Conservation (phyloP, 1,284 basidiomycete genomes). For the Ustilago trichophora region DNA sequence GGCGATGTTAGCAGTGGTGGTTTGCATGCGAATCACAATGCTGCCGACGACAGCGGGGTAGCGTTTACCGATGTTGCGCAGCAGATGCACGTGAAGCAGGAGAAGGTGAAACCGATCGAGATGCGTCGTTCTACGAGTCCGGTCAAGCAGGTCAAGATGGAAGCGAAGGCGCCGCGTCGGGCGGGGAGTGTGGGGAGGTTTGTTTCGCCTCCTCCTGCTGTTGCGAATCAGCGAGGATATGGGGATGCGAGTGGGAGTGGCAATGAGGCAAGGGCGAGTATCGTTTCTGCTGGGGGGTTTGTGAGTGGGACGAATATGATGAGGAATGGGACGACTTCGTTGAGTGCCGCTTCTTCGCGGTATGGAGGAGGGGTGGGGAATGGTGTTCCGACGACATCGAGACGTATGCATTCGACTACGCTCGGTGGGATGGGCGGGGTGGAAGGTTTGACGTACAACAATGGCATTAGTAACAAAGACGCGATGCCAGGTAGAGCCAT, state of each 20-base stretch:
- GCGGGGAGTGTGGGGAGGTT: constrained; percentile 46
- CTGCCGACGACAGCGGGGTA: constrained; percentile 41
- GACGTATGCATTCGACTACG: constrained; percentile 9
- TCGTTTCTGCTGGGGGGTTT: not conserved
- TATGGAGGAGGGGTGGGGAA: not conserved
- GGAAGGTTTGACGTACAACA: too few relatives aligned
- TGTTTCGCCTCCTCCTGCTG: constrained; percentile 29
- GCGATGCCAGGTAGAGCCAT: constrained; percentile 4
- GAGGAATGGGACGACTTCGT: constrained; percentile 25
- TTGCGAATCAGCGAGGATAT: too few relatives aligned
- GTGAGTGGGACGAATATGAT: constrained; percentile 8
- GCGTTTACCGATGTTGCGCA: constrained; percentile 1
- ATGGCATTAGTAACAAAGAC: too few relatives aligned
- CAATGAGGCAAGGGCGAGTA: not conserved
- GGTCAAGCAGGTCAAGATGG: constrained; percentile 39
- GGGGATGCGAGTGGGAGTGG: too few relatives aligned
- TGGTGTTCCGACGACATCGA: too few relatives aligned
- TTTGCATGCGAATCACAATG: constrained; percentile 4
- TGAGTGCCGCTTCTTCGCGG: constrained; percentile 10
- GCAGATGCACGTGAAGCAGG: constrained; percentile 14
- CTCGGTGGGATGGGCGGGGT: constrained; percentile 4
- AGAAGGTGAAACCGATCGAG: constrained; percentile 16
- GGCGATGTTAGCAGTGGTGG: not conserved
- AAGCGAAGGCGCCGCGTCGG: constrained; percentile 18
- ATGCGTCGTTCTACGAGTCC: constrained; percentile 36